Percentiles rank a stretch among this genome's conserved stretches.
phyloP scores from a whole-genome alignment of 2,329 filamentous ascomycete genomes.

The Mycosphaerella sp. region DNA sequence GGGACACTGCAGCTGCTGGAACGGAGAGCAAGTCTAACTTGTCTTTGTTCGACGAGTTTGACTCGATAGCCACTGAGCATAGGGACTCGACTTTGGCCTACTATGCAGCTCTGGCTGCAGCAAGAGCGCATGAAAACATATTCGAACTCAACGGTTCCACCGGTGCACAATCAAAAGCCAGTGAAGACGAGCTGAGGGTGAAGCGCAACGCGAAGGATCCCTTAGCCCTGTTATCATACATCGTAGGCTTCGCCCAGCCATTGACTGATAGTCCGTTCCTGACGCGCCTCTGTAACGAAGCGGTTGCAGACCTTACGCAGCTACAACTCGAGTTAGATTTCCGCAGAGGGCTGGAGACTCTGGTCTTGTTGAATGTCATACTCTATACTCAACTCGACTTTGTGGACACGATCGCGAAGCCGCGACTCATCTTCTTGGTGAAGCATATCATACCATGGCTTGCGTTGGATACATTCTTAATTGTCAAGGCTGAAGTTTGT shows the following conservation, averaged over 20 bases:
- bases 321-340: constrained; percentile 36
- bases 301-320: constrained; percentile 55
- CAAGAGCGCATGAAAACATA: constrained; percentile 35
- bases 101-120: constrained; percentile 39
- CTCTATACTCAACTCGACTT: constrained; percentile 46
- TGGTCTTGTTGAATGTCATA: constrained; percentile 52
- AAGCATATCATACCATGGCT: constrained; percentile 72
- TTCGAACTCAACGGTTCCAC: constrained; percentile 41
- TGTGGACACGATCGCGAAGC: constrained; percentile 46
- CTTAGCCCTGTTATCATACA: constrained; percentile 43
- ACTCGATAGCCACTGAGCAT: constrained; percentile 9
- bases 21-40: background rate
- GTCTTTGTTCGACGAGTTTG: background rate
- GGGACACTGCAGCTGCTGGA: constrained; percentile 11
- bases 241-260: constrained; percentile 46
- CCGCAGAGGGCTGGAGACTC: constrained; percentile 37
- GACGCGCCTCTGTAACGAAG: constrained; percentile 52
- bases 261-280: constrained; percentile 45
- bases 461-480: constrained; percentile 45
- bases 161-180: constrained; percentile 30
- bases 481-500: constrained; percentile 52
- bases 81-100: constrained; percentile 31
- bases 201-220: constrained; percentile 37
- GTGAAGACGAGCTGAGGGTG: constrained; percentile 34
- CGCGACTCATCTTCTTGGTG: constrained; percentile 74